phyloP scores from a whole-genome alignment of 2,329 filamentous ascomycete species.

The Ceratocystis alfenasii region DNA sequence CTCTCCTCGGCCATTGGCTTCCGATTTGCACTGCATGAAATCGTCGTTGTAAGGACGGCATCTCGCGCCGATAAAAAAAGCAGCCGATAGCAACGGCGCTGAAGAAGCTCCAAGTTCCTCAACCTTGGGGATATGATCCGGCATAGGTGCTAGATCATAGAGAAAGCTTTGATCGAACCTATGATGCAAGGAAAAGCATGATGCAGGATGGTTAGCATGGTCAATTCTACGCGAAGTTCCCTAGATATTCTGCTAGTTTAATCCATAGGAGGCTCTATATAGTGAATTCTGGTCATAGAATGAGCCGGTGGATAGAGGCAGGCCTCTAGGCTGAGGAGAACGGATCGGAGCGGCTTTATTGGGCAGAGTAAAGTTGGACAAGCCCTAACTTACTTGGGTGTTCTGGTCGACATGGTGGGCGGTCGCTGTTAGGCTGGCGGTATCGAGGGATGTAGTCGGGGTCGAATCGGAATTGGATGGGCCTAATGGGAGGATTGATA shows the following conservation, averaged over 20 bases:
- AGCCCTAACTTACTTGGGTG: conserved; percentile 32
- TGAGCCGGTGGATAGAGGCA: not conserved
- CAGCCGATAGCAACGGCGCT: conserved; percentile 78
- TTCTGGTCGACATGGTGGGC: conserved; percentile 34
- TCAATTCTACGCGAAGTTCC: too few species aligned
- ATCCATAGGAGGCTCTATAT: not conserved
- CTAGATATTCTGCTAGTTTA: conserved; percentile 23
- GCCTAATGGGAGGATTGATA: not conserved
- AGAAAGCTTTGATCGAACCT: conserved; percentile 93
- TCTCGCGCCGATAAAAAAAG: conserved; percentile 93
- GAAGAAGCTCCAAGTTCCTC: conserved; percentile 88
- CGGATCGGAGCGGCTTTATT: not conserved
- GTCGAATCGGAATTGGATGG: not conserved
- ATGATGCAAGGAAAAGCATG: conserved; percentile 23
- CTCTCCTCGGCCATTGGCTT: conserved; percentile 82
- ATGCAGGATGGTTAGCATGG: conserved; percentile 24
- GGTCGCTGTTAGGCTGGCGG: conserved; percentile 21
- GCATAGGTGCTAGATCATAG: conserved; percentile 91
- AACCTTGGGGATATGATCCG: conserved; percentile 81
- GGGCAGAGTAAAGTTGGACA: not conserved
- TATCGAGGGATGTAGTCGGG: conserved; percentile 2
- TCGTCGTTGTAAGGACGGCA: conserved; percentile 97
- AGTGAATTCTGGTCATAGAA: not conserved
- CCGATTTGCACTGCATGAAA: conserved; percentile 99
- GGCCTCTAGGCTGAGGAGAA: not conserved